A percentile compares a stretch with the other conserved stretches of the same genome.
Evolutionary conservation across 768 basidiomycete species (phyloP).

Genomic region (Strobilomyces confusus): DNA sequence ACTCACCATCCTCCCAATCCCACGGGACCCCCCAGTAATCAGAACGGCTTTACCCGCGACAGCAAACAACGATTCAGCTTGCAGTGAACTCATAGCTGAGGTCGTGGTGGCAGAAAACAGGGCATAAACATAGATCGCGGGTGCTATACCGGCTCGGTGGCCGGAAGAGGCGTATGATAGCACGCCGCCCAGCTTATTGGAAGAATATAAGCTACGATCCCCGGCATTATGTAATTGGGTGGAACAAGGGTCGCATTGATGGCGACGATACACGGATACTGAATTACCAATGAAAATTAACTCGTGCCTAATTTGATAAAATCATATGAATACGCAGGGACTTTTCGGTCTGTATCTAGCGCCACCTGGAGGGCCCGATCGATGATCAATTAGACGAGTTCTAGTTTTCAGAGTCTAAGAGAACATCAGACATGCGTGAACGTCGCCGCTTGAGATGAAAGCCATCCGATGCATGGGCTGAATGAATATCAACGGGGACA

Average conservation of each 20-base stretch:
- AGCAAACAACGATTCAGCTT: slow-evolving; percentile 40
- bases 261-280: slow-evolving; percentile 7
- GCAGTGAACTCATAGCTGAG: slow-evolving; percentile 34
- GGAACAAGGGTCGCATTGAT: background rate
- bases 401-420: slow-evolving; percentile 29
- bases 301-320: slow-evolving; percentile 20
- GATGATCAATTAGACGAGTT: slow-evolving; percentile 3
- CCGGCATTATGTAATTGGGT: slow-evolving; percentile 7
- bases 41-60: slow-evolving; percentile 54
- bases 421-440: slow-evolving; percentile 36
- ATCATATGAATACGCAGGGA: slow-evolving; percentile 17
- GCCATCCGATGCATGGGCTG: slow-evolving; percentile 25
- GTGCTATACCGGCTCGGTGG: background rate
- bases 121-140: background rate
- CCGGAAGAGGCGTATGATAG: background rate
- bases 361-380: slow-evolving; percentile 9
- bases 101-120: background rate
- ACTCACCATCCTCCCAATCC: slow-evolving; percentile 62
- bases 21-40: slow-evolving; percentile 63
- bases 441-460: slow-evolving; percentile 43
- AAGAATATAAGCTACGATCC: slow-evolving; percentile 5
- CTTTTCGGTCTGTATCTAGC: slow-evolving; percentile 6
- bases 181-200: slow-evolving; percentile 13
- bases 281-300: slow-evolving; percentile 23
- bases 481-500: slow-evolving; percentile 27